phyloP scores from a whole-genome alignment of 2,329 filamentous ascomycete genomes.

The Calonectria henricotiae region DNA sequence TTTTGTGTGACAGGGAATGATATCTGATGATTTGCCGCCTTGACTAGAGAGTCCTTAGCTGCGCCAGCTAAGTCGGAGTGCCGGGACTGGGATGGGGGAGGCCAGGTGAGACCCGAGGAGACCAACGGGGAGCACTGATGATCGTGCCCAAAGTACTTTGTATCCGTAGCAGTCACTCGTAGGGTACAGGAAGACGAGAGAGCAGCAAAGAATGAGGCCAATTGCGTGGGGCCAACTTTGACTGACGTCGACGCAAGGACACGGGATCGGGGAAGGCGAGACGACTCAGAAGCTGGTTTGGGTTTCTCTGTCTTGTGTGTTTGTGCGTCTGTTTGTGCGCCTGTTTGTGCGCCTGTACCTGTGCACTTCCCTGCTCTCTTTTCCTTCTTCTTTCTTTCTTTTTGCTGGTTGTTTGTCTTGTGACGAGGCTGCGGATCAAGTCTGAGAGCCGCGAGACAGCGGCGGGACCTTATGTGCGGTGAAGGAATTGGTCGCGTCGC shows the following conservation, averaged over 20 bases:
- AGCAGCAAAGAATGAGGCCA: constrained; percentile 9
- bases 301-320: constrained; percentile 5
- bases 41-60: neutral
- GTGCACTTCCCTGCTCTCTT: neutral
- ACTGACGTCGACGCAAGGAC: constrained; percentile 10
- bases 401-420: constrained; percentile 12
- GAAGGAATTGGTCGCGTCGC: constrained; percentile 36
- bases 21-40: constrained; percentile 19
- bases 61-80: constrained; percentile 13
- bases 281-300: constrained; percentile 2
- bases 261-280: constrained; percentile 20
- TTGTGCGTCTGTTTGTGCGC: neutral
- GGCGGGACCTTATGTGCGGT: constrained; percentile 37
- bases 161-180: neutral
- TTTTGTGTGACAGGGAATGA: neutral
- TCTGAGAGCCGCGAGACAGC: constrained; percentile 19
- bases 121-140: too few relatives aligned
- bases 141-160: constrained; percentile 12
- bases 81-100: neutral
- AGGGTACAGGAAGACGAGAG: neutral
- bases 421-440: constrained; percentile 8
- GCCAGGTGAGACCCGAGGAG: constrained; percentile 1
- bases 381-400: neutral
- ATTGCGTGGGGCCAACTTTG: neutral
- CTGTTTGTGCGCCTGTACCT: neutral